These are phyloP conservation scores for Blastomyces emzantsi DNA, from an alignment of 2,329 filamentous ascomycete species.

Conservation along the genomic window DNA sequence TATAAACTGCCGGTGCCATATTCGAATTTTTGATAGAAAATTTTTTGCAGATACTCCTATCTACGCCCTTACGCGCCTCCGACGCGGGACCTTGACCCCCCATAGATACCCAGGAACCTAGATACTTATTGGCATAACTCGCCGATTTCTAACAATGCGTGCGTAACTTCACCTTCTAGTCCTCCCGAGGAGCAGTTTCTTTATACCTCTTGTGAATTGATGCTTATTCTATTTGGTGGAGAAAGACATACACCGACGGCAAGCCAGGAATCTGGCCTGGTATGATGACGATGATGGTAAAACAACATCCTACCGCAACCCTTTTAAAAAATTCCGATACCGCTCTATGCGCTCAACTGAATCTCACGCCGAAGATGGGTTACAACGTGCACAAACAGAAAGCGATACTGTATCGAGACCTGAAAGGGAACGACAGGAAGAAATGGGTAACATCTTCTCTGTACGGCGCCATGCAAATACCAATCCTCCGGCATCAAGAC, in stretches of 20 bases:
- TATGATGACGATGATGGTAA: constrained; percentile 32
- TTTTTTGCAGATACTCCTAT: not conserved
- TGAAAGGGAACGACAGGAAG: not conserved
- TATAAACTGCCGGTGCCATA: not conserved
- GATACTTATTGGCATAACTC: not conserved
- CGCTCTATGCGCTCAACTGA: constrained; percentile 22
- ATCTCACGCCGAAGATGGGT: constrained; percentile 22
- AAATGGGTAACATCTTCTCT: constrained; percentile 10
- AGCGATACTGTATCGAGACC: constrained; percentile 17
- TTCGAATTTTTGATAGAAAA: not conserved
- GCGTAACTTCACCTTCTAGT: not conserved
- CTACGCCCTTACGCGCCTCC: not conserved
- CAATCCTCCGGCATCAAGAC: not conserved
- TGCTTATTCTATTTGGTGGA: not conserved
- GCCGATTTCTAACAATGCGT: not conserved
- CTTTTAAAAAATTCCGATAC: constrained; percentile 33
- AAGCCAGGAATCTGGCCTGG: constrained; percentile 34
- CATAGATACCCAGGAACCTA: not conserved
- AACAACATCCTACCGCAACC: constrained; percentile 28
- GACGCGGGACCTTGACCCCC: not conserved
- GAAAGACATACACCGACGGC: constrained; percentile 33
- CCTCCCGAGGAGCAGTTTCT: not conserved
- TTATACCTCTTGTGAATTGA: not conserved
- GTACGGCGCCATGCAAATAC: not conserved
- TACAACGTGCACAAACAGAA: constrained; percentile 19